A percentile compares a stretch with the other conserved stretches of the same genome.
These are phyloP conservation scores for Epichloe typhina DNA, from an alignment of 2,329 filamentous ascomycete genomes.

Conservation along the genomic window DNA sequence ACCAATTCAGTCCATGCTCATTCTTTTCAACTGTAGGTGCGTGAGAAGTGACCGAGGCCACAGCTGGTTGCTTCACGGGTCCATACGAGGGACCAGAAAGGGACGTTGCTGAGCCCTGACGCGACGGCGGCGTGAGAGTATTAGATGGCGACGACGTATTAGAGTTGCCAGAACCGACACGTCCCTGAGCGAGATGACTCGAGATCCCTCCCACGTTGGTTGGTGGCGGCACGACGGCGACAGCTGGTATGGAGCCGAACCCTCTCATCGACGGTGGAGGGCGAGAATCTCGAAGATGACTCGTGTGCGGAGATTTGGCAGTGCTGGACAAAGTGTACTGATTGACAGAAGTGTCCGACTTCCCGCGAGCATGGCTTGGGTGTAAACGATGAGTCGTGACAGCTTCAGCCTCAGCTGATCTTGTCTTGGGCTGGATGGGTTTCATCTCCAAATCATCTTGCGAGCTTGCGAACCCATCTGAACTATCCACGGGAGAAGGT, in stretches of 20 bases:
- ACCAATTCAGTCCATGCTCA: slow-evolving; percentile 6
- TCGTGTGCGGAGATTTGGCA: slow-evolving; percentile 6
- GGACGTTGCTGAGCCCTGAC: slow-evolving; percentile 11
- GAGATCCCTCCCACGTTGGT: not conserved
- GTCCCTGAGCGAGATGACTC: not conserved
- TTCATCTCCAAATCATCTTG: slow-evolving; percentile 28
- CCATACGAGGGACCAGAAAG: slow-evolving; percentile 10
- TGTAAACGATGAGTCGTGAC: slow-evolving; percentile 11
- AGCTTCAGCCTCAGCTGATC: slow-evolving; percentile 1
- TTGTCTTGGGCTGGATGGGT: slow-evolving; percentile 8
- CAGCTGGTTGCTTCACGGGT: slow-evolving; percentile 4
- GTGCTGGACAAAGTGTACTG: slow-evolving; percentile 9
- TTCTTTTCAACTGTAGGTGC: slow-evolving; percentile 1
- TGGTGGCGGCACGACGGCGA: slow-evolving; percentile 2
- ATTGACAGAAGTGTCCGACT: slow-evolving; percentile 18
- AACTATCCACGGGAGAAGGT: slow-evolving; percentile 18
- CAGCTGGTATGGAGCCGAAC: slow-evolving; percentile 14
- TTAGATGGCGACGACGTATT: slow-evolving; percentile 3
- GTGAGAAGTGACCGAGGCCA: slow-evolving; percentile 8
- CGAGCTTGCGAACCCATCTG: slow-evolving; percentile 24
- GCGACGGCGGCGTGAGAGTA: slow-evolving; percentile 5
- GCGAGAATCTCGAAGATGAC: slow-evolving; percentile 11
- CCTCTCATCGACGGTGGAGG: slow-evolving; percentile 19
- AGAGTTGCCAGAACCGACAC: not conserved
- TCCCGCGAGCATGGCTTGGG: slow-evolving; percentile 16